Evolutionary conservation across 805 yeast species (phyloP), one percentile per base, ranked within the genome.

Genomic region (Wickerhamiella spandovensis): DNA sequence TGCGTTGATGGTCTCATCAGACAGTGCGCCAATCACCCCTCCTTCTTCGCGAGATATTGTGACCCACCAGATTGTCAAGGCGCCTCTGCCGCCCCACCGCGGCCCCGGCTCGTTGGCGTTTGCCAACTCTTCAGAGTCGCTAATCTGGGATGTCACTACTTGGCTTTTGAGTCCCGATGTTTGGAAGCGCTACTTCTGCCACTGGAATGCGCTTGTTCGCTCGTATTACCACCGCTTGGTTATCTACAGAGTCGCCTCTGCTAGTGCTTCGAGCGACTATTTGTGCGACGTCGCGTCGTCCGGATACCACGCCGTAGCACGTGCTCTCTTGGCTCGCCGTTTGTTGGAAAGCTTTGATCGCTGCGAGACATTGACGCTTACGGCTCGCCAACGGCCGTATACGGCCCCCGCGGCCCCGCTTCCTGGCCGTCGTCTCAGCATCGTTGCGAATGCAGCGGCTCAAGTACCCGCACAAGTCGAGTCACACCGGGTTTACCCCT

Each of bases 171-270:
- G 76, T 3, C 61, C 67, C 3, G 56, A 60, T 1, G 66, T 69
- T 32, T 84, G 89, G 82, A 64, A 64, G 32, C 67, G 70, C 46
- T 76, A 75, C 53, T 78, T 86, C 58, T 74, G 80, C 38, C 94
- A 87, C 64, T 87, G 94, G 86, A 76, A 79, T 58, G 88, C 95
- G 2, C 64, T 85, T 17, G 79, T 84, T 22, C 69, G 95, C 37
- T 74, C 82, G 3, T 83, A 79, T 58, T 86, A 79, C 62, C 70
- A 76, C 46, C 69, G 88, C 41, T 69, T 86, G 21, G 52, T 86
- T 17, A 72, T 84, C 46, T 86, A 90, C 83, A 74, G 85, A 54
- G 64, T 81, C 43, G 53, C 37, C n/a, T 60, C 64, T 1, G 66
- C 61, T 1, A 66, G 64, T 10, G 37, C 59, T 2, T 60, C 53